A percentile compares a stretch with the other conserved stretches of the same genome.
phyloP scores from a whole-genome alignment of 2,329 filamentous ascomycete genomes.

The Beauveria sp. region DNA sequence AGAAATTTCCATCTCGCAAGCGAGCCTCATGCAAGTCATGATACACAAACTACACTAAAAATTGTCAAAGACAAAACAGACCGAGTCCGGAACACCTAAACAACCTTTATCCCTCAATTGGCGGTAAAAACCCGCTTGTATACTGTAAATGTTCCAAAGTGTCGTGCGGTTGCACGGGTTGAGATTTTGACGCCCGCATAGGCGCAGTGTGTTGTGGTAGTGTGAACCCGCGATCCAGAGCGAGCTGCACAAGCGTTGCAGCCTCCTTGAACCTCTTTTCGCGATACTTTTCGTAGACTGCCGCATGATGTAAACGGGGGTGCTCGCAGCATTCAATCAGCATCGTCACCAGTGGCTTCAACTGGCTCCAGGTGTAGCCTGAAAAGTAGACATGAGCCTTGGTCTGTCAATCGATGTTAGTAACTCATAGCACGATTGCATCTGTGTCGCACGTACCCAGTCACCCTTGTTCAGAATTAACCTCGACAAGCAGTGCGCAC shows the following conservation, averaged over 20 bases:
- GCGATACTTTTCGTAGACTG: slow-evolving; percentile 87
- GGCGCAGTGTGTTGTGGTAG: slow-evolving; percentile 37
- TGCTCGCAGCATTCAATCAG: slow-evolving; percentile 84
- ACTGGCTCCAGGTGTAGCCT: slow-evolving; percentile 80
- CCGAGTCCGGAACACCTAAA: slow-evolving; percentile 9
- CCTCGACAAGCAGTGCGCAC: slow-evolving; percentile 84
- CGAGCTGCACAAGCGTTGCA: slow-evolving; percentile 69
- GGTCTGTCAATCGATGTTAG: slow-evolving; percentile 49
- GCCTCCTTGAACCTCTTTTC: slow-evolving; percentile 83
- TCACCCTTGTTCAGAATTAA: slow-evolving; percentile 84
- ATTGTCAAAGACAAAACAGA: neutral
- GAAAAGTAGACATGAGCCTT: slow-evolving; percentile 85
- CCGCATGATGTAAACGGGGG: slow-evolving; percentile 71
- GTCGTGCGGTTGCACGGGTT: slow-evolving; percentile 16
- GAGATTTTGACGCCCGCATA: slow-evolving; percentile 24
- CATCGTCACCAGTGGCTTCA: slow-evolving; percentile 67
- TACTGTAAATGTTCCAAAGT: slow-evolving; percentile 21
- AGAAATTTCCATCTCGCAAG: slow-evolving; percentile 9
- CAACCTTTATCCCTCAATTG: slow-evolving; percentile 23
- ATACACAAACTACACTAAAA: slow-evolving; percentile 12
- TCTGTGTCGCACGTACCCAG: slow-evolving; percentile 60
- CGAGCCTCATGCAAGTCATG: slow-evolving; percentile 11
- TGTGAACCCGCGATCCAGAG: slow-evolving; percentile 56
- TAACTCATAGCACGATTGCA: neutral
- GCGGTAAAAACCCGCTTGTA: slow-evolving; percentile 22